phyloP scores from a whole-genome alignment of 345 rosid genomes.

The Salix suchowensis region DNA sequence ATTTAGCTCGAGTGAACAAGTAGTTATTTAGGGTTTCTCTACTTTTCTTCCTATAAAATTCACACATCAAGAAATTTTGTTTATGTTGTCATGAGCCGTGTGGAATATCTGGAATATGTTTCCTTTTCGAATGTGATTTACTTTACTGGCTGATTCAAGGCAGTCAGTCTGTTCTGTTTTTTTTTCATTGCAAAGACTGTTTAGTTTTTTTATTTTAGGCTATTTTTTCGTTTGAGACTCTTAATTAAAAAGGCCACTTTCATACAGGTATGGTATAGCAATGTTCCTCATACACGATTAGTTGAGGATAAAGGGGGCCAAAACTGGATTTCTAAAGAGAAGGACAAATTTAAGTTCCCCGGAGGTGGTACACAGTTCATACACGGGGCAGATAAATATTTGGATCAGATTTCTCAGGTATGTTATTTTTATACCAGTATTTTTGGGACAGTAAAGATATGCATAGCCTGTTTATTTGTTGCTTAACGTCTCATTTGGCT shows the following conservation, averaged over 20 bases:
- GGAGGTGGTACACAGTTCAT: conserved; percentile 99
- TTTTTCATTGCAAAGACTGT: neutral
- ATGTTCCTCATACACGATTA: conserved; percentile 79
- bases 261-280: conserved; percentile 74
- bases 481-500: conserved; percentile 10
- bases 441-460: neutral
- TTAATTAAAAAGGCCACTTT: conserved; percentile 15
- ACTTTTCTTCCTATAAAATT: neutral
- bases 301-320: conserved; percentile 98
- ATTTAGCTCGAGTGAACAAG: neutral
- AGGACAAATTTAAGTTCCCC: conserved; percentile 86
- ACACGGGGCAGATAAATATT: conserved; percentile 87
- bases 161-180: neutral
- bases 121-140: neutral
- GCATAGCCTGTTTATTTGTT: conserved; percentile 7
- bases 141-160: neutral
- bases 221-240: neutral
- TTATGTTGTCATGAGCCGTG: neutral
- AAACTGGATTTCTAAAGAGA: conserved; percentile 73
- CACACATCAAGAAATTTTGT: neutral
- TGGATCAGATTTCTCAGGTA: conserved; percentile 84
- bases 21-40: neutral
- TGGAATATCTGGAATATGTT: neutral
- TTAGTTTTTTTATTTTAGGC: no score
- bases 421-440: neutral